Evolutionary conservation across 2,329 filamentous ascomycete species (phyloP), one percentile per base, ranked within the genome.

Genomic region (Phialophora macrospora): DNA sequence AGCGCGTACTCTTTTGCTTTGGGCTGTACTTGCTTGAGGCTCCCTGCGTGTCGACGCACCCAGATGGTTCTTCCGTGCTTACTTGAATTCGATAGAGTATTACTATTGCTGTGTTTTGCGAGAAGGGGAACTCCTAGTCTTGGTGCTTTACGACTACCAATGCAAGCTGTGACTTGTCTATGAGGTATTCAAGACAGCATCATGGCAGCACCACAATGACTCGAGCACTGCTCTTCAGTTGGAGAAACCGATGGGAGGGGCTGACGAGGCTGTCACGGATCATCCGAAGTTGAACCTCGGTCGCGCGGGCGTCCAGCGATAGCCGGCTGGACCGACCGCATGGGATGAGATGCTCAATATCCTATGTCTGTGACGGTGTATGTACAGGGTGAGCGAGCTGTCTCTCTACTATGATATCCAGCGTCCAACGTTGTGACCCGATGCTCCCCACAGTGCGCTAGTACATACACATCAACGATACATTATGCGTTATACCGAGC

Each of bases 281-380:
- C 58, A 46, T 22, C 58, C 58, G 58, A 60, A 34, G 49, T 22
- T 22, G 44, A 30, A 54, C 58, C 58, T 61, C 58, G 58, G 58
- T 34, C 46, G 11, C 26, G 51, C 9, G 26, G 26, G 22, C 26
- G 14, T 5, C 52, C 20, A 55, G 9, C 6, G 26, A 24, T 44
- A 49, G 46, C 38, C 38, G 38, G 38, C 38, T n/a, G 38, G 38
- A 44, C 38, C 38, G 38, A 44, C 5, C n/a, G 14, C 5, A n/a
- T 7, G n/a, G 6, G 38, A 3, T 8, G 38, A 44, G 17, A 44
- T 44, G 38, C 38, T n/a, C 17, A 44, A 44, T n/a, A 44, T 44
- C 7, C 38, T 44, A 44, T 8, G 6, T 20, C 38, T 44, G n/a
- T 44, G 38, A 20, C 5, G 38, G 44, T 30, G 46, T 32, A 34